phyloP scores from a whole-genome alignment of 768 basidiomycete species.

The Amanita subjunquillea region DNA sequence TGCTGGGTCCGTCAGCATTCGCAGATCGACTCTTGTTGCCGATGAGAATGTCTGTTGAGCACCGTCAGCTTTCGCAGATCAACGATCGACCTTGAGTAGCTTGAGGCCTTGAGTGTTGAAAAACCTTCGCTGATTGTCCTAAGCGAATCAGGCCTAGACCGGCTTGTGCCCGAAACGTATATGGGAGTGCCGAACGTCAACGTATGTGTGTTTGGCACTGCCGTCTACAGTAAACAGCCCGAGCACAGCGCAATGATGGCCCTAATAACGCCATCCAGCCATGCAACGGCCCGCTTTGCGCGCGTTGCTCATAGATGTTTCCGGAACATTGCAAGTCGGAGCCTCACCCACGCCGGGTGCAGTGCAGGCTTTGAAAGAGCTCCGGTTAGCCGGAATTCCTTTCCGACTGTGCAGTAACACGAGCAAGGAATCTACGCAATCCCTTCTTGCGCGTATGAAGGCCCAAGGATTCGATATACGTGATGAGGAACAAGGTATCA shows the following conservation, averaged over 20 bases:
- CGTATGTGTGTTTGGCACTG: not conserved
- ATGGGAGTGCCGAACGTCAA: no score
- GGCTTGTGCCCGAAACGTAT: not conserved
- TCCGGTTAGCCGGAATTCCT: slow-evolving; percentile 24
- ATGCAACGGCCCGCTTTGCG: slow-evolving; percentile 27
- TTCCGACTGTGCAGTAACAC: slow-evolving; percentile 60
- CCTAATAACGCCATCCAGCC: not conserved
- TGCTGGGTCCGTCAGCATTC: no score
- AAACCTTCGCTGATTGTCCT: not conserved
- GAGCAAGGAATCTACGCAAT: slow-evolving; percentile 47
- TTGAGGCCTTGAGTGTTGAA: not conserved
- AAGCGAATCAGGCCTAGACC: not conserved
- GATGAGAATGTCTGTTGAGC: no score
- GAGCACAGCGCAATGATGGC: not conserved
- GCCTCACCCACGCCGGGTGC: slow-evolving; percentile 37
- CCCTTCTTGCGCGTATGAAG: slow-evolving; percentile 30
- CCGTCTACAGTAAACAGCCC: not conserved
- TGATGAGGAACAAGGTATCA: slow-evolving; percentile 4
- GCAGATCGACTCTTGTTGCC: no score
- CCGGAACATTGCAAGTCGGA: slow-evolving; percentile 56
- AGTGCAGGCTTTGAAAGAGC: slow-evolving; percentile 28
- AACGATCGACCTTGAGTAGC: not conserved
- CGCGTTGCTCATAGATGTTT: slow-evolving; percentile 55
- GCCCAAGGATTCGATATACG: slow-evolving; percentile 39
- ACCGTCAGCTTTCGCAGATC: not conserved